These are phyloP conservation scores for Thelonectria discophora DNA, from an alignment of 2,329 filamentous ascomycete genomes.

Conservation along the genomic window DNA sequence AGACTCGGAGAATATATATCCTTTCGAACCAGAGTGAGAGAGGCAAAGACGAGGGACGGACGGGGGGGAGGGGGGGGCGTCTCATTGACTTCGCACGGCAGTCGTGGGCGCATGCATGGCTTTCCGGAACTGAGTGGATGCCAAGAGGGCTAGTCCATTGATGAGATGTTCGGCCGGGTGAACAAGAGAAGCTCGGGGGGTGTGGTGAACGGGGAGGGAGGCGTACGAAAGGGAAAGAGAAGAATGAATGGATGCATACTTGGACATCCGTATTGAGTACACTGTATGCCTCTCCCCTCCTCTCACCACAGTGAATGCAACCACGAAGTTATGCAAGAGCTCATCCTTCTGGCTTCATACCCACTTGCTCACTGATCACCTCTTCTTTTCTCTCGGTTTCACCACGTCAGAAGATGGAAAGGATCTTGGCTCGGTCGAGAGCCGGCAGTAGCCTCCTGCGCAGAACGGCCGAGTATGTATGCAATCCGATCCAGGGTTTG, in stretches of 20 bases:
- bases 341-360: slow-evolving; percentile 8
- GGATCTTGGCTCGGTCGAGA: not conserved
- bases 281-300: not conserved
- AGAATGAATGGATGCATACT: too few relatives aligned
- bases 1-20: not conserved
- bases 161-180: not conserved
- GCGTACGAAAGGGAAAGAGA: too few relatives aligned
- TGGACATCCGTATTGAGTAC: too few relatives aligned
- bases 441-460: not conserved
- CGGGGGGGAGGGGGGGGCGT: not conserved
- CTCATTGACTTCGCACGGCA: not conserved
- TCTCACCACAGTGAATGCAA: slow-evolving; percentile 27
- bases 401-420: not conserved
- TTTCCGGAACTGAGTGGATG: not conserved
- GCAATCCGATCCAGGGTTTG: not conserved
- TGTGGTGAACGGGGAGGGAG: not conserved
- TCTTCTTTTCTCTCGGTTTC: not conserved
- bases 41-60: too few relatives aligned
- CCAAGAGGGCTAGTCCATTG: not conserved
- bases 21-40: not conserved
- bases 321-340: slow-evolving; percentile 13
- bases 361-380: not conserved
- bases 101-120: not conserved
- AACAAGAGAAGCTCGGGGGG: not conserved
- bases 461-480: not conserved